Base-by-base conservation (phyloP, 2,329 filamentous ascomycete genomes). In the Hysterium pulicare region DNA sequence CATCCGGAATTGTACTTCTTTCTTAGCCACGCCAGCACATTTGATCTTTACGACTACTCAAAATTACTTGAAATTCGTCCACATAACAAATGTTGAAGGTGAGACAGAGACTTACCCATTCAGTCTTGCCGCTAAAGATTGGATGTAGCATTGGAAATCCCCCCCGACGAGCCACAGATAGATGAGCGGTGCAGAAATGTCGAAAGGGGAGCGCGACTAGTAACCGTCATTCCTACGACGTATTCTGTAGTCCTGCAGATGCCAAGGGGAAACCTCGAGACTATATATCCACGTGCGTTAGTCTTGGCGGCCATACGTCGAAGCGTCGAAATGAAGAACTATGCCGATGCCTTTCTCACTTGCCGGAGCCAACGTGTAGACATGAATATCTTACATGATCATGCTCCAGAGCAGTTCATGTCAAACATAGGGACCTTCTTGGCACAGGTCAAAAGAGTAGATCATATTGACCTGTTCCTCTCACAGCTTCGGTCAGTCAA, bases 361-460 rank as follows among this genome's bases (percentile, higher is more conserved):
- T 97, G 93, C 62, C 83, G 93, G 38, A 91, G 84, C 17, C 94
- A 98, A 63, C 82, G 94, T 53, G 93, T 98, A 1, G 93, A 98
- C 59, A 90, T 97, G 86, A 98, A 98, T 59, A 91, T 98, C 47
- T 73, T 98, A 2, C 91, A 95, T 59, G 93, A 98, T 59, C 88
- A 97, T 67, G 82, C 83, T n/a, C 89, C 91, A 0, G 76, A 83
- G 28, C 87, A 94, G 53, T 96, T 98, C 61, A 76, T 96, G 62
- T 71, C 77, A 3, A 87, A 83, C 50, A 79, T 95, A 9, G 74
- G 76, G 0, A 67, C 87, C 1, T 95, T 98, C 58, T 74, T 97
- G 23, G 82, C 89, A 15, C 90, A 98, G 63, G 75, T 98, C 31
- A 82, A 84, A 54, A 90, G 87, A 49, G 75, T 86, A 10, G 80